These are phyloP conservation scores for Chalara sp. DNA, from an alignment of 2,329 filamentous ascomycete genomes.

Conservation along the genomic window DNA sequence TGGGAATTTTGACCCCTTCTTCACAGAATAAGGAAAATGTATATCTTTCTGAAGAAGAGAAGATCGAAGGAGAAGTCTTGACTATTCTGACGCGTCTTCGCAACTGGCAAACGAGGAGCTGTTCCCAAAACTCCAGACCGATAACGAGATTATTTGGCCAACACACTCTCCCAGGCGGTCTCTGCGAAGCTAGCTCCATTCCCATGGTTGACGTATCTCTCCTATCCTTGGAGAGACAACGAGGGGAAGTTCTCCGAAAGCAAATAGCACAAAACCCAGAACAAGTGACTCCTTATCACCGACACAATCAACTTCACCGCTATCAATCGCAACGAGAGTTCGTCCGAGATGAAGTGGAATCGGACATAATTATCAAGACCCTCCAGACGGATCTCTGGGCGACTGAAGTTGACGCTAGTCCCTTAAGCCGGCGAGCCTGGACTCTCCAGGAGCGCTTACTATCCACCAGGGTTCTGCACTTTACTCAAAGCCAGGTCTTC, in stretches of 20 bases:
- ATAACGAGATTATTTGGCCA: too few species aligned
- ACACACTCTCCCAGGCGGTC: too few species aligned
- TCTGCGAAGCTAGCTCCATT: too few species aligned
- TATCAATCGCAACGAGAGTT: neutral
- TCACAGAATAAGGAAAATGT: too few species aligned
- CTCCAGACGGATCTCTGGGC: neutral
- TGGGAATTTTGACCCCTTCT: too few species aligned
- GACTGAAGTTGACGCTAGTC: neutral
- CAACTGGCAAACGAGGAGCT: too few species aligned
- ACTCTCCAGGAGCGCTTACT: neutral
- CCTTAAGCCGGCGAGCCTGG: neutral
- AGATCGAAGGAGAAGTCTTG: too few species aligned
- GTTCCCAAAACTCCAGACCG: too few species aligned
- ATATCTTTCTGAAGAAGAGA: too few species aligned
- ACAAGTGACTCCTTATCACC: neutral
- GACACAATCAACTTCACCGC: neutral
- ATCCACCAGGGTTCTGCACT: neutral
- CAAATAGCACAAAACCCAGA: neutral
- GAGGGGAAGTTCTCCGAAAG: neutral
- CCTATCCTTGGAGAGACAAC: neutral
- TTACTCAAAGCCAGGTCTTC: neutral
- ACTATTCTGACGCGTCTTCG: too few species aligned
- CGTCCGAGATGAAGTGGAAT: neutral
- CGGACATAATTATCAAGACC: neutral
- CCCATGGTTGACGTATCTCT: too few species aligned